These are phyloP conservation scores for Pseudogymnoascus pannorum DNA, from an alignment of 2,329 filamentous ascomycete species.

Conservation along the genomic window DNA sequence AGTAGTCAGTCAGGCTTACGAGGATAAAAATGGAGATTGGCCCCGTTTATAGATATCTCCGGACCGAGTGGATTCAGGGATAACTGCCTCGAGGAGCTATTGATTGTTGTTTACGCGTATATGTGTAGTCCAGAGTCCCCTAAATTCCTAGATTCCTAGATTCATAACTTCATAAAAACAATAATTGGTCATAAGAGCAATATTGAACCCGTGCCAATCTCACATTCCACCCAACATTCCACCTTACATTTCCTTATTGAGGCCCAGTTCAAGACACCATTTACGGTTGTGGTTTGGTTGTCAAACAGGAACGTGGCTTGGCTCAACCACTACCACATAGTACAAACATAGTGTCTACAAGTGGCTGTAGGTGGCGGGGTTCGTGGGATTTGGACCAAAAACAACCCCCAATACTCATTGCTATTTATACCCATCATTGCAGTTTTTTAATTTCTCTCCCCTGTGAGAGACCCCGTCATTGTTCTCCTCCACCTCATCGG, in stretches of 20 bases:
- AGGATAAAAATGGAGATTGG: neutral
- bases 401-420: neutral
- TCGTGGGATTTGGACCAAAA: neutral
- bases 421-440: neutral
- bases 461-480: conserved; percentile 1
- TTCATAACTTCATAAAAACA: neutral
- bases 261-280: neutral
- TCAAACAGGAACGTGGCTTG: conserved; percentile 1
- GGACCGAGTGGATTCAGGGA: neutral
- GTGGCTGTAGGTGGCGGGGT: neutral
- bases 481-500: neutral
- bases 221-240: neutral
- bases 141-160: no score
- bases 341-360: neutral
- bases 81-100: neutral
- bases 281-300: neutral
- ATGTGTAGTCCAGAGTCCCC: no score
- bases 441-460: neutral
- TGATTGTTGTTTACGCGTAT: neutral
- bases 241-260: neutral
- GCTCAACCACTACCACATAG: neutral
- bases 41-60: neutral
- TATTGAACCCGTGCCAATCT: neutral
- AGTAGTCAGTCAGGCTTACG: neutral
- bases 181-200: neutral